Percentiles rank a stretch among this genome's conserved stretches.
Conservation (phyloP, 1,139 yeast species). For the Sugiyamaella paludigena region DNA sequence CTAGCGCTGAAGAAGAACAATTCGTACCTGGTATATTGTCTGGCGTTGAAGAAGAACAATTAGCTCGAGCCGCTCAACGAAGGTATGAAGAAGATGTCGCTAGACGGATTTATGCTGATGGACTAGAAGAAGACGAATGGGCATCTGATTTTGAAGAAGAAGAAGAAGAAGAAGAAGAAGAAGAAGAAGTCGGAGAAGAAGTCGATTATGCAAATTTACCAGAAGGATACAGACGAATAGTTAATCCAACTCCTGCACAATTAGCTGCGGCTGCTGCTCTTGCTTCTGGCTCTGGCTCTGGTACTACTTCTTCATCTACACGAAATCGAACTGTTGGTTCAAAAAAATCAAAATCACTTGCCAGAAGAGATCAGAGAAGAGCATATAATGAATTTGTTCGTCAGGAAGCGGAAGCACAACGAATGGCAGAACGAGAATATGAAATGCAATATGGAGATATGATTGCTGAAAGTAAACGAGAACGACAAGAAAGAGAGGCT, state of each 20-base stretch:
- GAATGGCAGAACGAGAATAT: slow-evolving; percentile 25
- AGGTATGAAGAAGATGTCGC: no score
- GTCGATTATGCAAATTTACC: slow-evolving; percentile 3
- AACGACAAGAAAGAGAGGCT: slow-evolving; percentile 26
- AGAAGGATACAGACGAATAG: slow-evolving; percentile 12
- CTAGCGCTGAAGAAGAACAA: slow-evolving; percentile 8
- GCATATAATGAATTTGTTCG: slow-evolving; percentile 36
- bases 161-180: slow-evolving; percentile 1
- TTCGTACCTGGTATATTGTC: no score
- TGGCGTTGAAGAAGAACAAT: no score
- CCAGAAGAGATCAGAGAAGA: slow-evolving; percentile 33
- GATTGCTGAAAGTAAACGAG: slow-evolving; percentile 31
- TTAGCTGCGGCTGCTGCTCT: slow-evolving; percentile 7
- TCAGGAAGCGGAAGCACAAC: slow-evolving; percentile 31
- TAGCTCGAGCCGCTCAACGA: no score
- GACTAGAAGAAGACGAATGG: slow-evolving; percentile 10
- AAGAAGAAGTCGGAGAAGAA: slow-evolving; percentile 8
- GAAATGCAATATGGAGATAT: slow-evolving; percentile 34
- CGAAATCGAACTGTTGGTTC: slow-evolving; percentile 31
- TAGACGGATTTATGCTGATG: slow-evolving; percentile 3
- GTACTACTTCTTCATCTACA: slow-evolving; percentile 5
- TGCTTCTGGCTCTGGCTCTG: slow-evolving; percentile 5
- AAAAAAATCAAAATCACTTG: slow-evolving; percentile 36
- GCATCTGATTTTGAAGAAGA: slow-evolving; percentile 1
- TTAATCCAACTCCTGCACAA: slow-evolving; percentile 23